These are phyloP conservation scores for Lactarius pseudohatsudake DNA, from an alignment of 768 basidiomycete genomes.

Conservation along the genomic window DNA sequence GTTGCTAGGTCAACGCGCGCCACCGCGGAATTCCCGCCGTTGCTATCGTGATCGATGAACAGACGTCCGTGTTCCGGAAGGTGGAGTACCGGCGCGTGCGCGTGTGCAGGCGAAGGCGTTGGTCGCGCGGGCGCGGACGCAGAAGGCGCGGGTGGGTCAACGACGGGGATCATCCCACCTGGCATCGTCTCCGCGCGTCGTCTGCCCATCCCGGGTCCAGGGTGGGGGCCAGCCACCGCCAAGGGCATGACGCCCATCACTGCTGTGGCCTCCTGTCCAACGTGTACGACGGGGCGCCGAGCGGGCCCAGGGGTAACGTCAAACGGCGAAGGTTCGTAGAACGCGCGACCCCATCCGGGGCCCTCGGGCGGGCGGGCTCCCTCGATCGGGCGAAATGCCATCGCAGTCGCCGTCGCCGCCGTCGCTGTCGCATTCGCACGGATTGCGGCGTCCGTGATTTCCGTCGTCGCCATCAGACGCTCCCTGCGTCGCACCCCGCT, in stretches of 20 bases:
- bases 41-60: constrained; percentile 7
- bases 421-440: constrained; percentile 26
- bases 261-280: constrained; percentile 25
- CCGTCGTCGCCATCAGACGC: constrained; percentile 28
- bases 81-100: constrained; percentile 1
- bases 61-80: constrained; percentile 21
- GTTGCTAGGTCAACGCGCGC: constrained; percentile 30
- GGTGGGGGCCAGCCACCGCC: not conserved
- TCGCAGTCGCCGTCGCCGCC: constrained; percentile 22
- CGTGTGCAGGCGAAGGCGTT: not conserved
- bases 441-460: constrained; percentile 25
- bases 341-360: constrained; percentile 29
- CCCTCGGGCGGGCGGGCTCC: constrained; percentile 22
- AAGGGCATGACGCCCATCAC: not conserved
- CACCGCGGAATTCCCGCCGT: not conserved
- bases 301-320: constrained; percentile 16
- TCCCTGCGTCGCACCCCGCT: constrained; percentile 21
- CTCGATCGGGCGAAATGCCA: constrained; percentile 25
- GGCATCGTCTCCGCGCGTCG: constrained; percentile 32
- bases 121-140: not conserved
- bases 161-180: constrained; percentile 28
- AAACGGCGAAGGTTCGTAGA: constrained; percentile 29
- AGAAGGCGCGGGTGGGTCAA: constrained; percentile 18
- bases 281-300: constrained; percentile 23
- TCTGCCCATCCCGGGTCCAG: constrained; percentile 12